phyloP scores from a whole-genome alignment of 1,284 basidiomycete genomes.

The Trametes versicolor region DNA sequence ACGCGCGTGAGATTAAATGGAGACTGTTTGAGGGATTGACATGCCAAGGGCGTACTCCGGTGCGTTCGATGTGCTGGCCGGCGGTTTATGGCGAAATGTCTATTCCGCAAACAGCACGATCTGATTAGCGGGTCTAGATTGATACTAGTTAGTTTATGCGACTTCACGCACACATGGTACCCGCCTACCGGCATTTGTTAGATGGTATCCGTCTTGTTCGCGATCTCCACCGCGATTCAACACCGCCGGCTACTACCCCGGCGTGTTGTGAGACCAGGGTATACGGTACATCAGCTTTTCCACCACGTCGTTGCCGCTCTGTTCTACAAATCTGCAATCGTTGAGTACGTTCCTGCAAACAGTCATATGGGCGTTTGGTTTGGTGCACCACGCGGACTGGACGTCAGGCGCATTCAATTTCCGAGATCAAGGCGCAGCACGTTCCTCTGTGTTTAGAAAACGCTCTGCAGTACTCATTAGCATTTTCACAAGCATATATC shows the following conservation, averaged over 20 bases:
- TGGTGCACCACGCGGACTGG: background rate
- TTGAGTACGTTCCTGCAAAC: background rate
- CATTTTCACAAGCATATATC: too few relatives aligned
- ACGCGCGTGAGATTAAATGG: too few relatives aligned
- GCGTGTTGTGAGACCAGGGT: background rate
- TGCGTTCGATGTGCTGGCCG: too few relatives aligned
- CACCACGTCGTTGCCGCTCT: background rate
- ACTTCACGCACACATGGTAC: background rate
- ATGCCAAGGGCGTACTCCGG: too few relatives aligned
- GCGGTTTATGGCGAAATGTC: too few relatives aligned
- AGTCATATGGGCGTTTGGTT: background rate
- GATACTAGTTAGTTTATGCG: background rate
- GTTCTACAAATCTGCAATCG: background rate
- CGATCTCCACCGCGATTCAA: conserved; percentile 2
- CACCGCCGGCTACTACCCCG: background rate
- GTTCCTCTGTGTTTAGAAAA: too few relatives aligned
- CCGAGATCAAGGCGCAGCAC: background rate
- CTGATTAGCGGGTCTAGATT: background rate
- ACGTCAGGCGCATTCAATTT: background rate
- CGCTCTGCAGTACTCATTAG: background rate
- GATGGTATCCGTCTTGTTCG: background rate
- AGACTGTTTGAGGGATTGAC: too few relatives aligned
- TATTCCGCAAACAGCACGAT: too few relatives aligned
- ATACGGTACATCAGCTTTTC: background rate
- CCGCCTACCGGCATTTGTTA: background rate